phyloP scores from a whole-genome alignment of 345 rosid species.

The Camelina hispida region DNA sequence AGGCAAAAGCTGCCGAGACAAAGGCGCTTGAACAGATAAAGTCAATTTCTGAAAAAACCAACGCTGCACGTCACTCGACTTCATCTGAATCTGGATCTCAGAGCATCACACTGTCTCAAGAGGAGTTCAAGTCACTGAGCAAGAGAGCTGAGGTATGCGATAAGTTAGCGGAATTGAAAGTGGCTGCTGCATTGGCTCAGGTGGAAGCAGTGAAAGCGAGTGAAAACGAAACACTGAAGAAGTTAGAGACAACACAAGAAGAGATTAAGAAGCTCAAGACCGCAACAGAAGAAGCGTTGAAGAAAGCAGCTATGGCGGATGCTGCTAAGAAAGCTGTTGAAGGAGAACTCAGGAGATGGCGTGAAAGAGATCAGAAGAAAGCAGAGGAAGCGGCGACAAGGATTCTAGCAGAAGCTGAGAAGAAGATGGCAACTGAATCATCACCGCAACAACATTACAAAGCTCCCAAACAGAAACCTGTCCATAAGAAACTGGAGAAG shows the following conservation, averaged over 20 bases:
- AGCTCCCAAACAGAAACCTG: slow-evolving; percentile 58
- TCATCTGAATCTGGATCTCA: slow-evolving; percentile 79
- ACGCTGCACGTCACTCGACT: slow-evolving; percentile 76
- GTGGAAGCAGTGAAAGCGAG: slow-evolving; percentile 95
- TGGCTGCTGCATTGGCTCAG: slow-evolving; percentile 94
- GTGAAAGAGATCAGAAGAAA: slow-evolving; percentile 85
- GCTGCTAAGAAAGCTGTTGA: slow-evolving; percentile 92
- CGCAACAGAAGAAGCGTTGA: slow-evolving; percentile 69
- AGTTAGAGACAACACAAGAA: slow-evolving; percentile 64
- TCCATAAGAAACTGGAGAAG: slow-evolving; percentile 62
- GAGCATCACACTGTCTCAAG: slow-evolving; percentile 72
- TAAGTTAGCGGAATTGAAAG: slow-evolving; percentile 86
- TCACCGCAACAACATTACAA: slow-evolving; percentile 68
- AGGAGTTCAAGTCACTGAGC: slow-evolving; percentile 77
- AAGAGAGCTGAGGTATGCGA: slow-evolving; percentile 78
- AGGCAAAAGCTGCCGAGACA: slow-evolving; percentile 74
- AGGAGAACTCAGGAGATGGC: slow-evolving; percentile 94
- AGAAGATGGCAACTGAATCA: slow-evolving; percentile 54
- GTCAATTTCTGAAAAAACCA: slow-evolving; percentile 66
- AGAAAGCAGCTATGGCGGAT: slow-evolving; percentile 95
- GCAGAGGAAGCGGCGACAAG: slow-evolving; percentile 81
- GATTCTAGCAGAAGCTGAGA: slow-evolving; percentile 72
- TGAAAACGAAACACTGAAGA: slow-evolving; percentile 82
- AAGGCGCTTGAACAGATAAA: slow-evolving; percentile 77
- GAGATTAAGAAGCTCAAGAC: slow-evolving; percentile 81